These are phyloP conservation scores for Eutrema yunnanense DNA, from an alignment of 345 rosid species.

Conservation along the genomic window DNA sequence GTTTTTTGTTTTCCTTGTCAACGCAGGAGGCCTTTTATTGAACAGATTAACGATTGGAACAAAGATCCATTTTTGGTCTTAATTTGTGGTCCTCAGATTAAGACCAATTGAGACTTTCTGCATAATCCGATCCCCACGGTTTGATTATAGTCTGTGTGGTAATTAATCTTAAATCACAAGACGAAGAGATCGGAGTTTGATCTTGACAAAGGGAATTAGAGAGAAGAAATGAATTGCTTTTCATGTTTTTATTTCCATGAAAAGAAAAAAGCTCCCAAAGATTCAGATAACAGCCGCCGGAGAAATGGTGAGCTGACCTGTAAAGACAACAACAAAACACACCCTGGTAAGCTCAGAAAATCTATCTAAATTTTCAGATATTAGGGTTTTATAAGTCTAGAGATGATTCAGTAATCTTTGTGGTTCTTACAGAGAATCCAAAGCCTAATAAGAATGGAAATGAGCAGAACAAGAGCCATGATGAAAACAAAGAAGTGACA, in stretches of 20 bases:
- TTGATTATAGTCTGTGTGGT: not conserved
- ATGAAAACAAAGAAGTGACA: constrained; percentile 21
- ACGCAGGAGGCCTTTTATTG: constrained; percentile 21
- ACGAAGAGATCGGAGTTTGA: not conserved
- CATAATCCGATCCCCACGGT: not conserved
- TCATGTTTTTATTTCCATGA: constrained; percentile 64
- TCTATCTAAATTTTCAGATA: not conserved
- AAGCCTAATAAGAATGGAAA: not conserved
- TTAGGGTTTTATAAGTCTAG: not conserved
- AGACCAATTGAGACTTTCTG: not conserved
- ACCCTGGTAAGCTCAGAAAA: constrained; percentile 22
- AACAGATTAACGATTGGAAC: not conserved
- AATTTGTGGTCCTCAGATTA: not conserved
- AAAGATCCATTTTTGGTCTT: constrained; percentile 11
- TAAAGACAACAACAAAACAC: constrained; percentile 32
- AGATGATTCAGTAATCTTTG: not conserved
- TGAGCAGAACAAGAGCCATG: constrained; percentile 28
- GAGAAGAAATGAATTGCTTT: constrained; percentile 64
- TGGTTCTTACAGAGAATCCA: constrained; percentile 22
- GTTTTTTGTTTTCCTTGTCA: not conserved
- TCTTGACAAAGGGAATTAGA: not conserved
- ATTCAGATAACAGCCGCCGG: constrained; percentile 23
- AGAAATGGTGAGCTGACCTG: constrained; percentile 25
- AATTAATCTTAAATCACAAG: not conserved
- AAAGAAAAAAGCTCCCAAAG: constrained; percentile 32